Base-by-base conservation (phyloP, 371 early-diverging fungal species). In the Gilbertella persicaria region DNA sequence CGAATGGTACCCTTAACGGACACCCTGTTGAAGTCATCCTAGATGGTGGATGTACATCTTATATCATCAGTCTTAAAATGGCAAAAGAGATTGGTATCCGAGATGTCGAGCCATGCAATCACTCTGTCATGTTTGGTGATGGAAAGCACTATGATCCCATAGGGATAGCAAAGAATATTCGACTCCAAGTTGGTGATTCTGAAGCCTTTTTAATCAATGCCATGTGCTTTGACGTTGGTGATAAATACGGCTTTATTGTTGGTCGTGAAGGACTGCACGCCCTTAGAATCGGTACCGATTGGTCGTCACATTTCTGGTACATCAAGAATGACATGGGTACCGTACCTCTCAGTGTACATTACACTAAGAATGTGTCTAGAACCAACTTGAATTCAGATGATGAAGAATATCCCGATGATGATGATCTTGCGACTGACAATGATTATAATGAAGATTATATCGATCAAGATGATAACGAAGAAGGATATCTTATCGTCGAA, bases 21-120 rank as follows among this genome's bases (percentile, higher is more conserved):
- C 8, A 20, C 1, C 8, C n/a, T 1, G 7, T 33, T 19, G 36
- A 46, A 21, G 35, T 46, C 10, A 23, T 46, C 13, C 13, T 46
- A 19, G 46, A 46, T 35, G 46, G 46, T 35, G 46, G 46, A 13
- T 46, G 46, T 21, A 35, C 35, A 2, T 35, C 46, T 2, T 46
- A 19, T 7, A 35, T 46, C 21, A 46, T 46, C 13, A 46, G 46
- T 35, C 13, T 21, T 0, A 2, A 20, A 0, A 35, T 35, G 6
- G 46, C 35, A 2, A 35, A 46, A 35, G 0, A 20, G 16, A 16
- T 46, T 7, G 20, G 35, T 30, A 17, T 35, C 6, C 6, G 14
- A 2, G 24, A 42, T 10, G 1, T 42, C 2, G 35, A 21, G 8
- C 20, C 46, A 9, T 2, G 9, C 9, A 17, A 33, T 4, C 7